These are phyloP conservation scores for Periconia digitata DNA, from an alignment of 2,329 filamentous ascomycete species.

Conservation along the genomic window DNA sequence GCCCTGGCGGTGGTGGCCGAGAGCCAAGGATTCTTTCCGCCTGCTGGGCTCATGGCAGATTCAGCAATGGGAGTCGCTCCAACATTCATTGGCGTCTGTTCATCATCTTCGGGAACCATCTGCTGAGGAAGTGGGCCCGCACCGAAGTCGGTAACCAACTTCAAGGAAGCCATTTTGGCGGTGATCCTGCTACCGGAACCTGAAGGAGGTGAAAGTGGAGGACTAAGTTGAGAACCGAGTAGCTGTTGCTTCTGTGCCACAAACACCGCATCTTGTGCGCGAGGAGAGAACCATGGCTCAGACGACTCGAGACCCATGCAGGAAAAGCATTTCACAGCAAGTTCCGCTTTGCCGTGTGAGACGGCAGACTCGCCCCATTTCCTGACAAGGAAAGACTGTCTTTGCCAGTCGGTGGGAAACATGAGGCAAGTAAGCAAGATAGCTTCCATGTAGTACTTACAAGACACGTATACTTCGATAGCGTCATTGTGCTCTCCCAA, in stretches of 20 bases:
- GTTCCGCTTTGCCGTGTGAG: slow-evolving; percentile 80
- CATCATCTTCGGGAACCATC: slow-evolving; percentile 66
- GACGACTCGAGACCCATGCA: slow-evolving; percentile 84
- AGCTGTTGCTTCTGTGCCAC: slow-evolving; percentile 55
- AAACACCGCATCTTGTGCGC: slow-evolving; percentile 64
- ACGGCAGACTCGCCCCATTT: slow-evolving; percentile 96
- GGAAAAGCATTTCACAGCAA: slow-evolving; percentile 91
- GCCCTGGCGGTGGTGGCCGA: slow-evolving; percentile 25
- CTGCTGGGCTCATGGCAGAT: slow-evolving; percentile 67
- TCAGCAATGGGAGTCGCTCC: slow-evolving; percentile 85
- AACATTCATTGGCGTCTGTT: slow-evolving; percentile 72
- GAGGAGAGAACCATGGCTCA: slow-evolving; percentile 86
- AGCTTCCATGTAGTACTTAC: slow-evolving; percentile 89
- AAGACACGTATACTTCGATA: slow-evolving; percentile 93
- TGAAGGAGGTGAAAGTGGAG: slow-evolving; percentile 73
- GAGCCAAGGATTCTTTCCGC: slow-evolving; percentile 45
- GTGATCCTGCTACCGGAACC: slow-evolving; percentile 57
- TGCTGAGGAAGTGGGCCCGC: slow-evolving; percentile 50
- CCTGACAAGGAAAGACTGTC: slow-evolving; percentile 81
- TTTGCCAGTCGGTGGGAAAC: slow-evolving; percentile 85
- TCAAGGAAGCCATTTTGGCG: slow-evolving; percentile 80
- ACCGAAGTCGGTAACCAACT: slow-evolving; percentile 88
- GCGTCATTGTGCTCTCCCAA: slow-evolving; percentile 92
- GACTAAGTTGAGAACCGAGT: slow-evolving; percentile 62
- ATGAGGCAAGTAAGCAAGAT: slow-evolving; percentile 82